These are phyloP conservation scores for Pleurotus eryngii DNA, from an alignment of 768 basidiomycete species.

Conservation along the genomic window DNA sequence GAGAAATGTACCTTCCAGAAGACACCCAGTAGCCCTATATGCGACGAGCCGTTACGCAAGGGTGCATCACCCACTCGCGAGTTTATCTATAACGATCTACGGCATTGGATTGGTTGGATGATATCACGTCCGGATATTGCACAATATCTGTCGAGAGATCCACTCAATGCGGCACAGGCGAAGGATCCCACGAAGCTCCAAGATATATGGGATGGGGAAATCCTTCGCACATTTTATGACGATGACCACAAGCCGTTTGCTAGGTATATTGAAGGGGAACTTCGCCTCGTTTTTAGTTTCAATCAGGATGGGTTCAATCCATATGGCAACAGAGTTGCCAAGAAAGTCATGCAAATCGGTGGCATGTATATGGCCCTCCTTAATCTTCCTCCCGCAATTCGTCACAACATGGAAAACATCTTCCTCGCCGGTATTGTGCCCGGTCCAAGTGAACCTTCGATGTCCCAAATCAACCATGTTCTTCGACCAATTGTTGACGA, in stretches of 20 bases:
- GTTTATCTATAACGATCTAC: constrained; percentile 23
- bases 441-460: constrained; percentile 22
- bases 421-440: constrained; percentile 23
- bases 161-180: background rate
- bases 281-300: constrained; percentile 18
- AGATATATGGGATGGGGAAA: constrained; percentile 25
- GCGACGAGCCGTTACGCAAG: too few species aligned
- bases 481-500: constrained; percentile 24
- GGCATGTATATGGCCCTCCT: constrained; percentile 26
- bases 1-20: constrained; percentile 10
- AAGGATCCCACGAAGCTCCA: constrained; percentile 7
- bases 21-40: too few species aligned
- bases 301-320: constrained; percentile 29
- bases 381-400: constrained; percentile 25
- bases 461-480: constrained; percentile 22
- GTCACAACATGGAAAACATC: constrained; percentile 27
- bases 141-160: constrained; percentile 19
- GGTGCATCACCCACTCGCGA: constrained; percentile 12
- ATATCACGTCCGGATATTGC: constrained; percentile 21
- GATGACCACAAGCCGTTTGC: constrained; percentile 22
- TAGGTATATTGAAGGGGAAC: constrained; percentile 17
- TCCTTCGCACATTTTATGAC: constrained; percentile 19
- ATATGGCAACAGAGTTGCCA: constrained; percentile 17
- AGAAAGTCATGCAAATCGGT: constrained; percentile 19
- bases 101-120: constrained; percentile 23